These are phyloP conservation scores for Boechera stricta DNA, from an alignment of 345 rosid species.

Conservation along the genomic window DNA sequence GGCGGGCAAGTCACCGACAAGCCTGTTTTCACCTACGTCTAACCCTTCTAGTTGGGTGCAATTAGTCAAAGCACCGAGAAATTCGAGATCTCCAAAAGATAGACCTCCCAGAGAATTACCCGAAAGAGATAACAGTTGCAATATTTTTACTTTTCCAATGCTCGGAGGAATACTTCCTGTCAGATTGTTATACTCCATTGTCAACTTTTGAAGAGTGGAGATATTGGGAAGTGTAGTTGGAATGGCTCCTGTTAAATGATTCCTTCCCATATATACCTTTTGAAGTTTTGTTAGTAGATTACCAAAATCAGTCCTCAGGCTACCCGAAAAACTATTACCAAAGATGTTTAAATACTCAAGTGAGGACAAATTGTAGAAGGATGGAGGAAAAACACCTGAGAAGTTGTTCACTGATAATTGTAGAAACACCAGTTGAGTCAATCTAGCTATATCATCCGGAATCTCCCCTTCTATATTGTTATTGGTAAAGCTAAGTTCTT, in stretches of 20 bases:
- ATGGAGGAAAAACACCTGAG: constrained; percentile 8
- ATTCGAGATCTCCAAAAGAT: neutral
- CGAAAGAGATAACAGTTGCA: neutral
- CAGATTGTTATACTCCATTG: neutral
- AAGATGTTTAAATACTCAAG: neutral
- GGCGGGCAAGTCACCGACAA: constrained; percentile 7
- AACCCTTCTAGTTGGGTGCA: neutral
- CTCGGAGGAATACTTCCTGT: constrained; percentile 1
- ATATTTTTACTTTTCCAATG: neutral
- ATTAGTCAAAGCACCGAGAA: neutral
- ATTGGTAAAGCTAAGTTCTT: neutral
- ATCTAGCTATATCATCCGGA: neutral
- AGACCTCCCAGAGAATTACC: neutral
- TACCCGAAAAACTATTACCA: neutral
- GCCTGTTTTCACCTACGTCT: neutral
- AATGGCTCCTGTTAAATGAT: neutral
- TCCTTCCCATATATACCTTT: neutral
- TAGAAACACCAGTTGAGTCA: neutral
- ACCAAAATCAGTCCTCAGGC: constrained; percentile 10
- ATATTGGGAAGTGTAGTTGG: neutral
- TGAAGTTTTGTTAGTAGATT: neutral
- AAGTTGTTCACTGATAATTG: neutral
- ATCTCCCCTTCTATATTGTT: neutral
- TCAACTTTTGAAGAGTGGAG: neutral
- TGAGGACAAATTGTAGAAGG: constrained; percentile 4